Conservation (phyloP, 306 rosid genomes). For the Lupinus albus region DNA sequence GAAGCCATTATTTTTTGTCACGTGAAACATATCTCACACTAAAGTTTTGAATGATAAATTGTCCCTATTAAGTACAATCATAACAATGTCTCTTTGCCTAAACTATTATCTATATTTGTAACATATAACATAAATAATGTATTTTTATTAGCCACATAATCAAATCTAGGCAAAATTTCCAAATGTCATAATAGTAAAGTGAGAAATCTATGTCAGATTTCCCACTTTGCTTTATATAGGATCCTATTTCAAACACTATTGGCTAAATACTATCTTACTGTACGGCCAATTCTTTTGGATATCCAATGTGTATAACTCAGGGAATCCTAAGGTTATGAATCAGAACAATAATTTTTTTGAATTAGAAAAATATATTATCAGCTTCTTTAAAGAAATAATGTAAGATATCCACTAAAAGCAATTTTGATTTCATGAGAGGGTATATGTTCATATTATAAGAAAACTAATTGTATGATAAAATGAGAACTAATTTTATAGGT, state of each 20-base stretch:
- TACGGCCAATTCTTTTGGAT: conserved; percentile 31
- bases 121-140: too few species aligned
- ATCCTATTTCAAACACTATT: conserved; percentile 32
- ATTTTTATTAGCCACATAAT: not conserved
- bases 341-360: conserved; percentile 3
- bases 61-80: conserved; percentile 35
- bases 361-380: not conserved
- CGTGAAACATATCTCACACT: conserved; percentile 23
- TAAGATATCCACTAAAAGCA: too few species aligned
- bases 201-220: conserved; percentile 38
- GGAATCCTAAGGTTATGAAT: conserved; percentile 56
- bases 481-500: too few species aligned
- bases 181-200: conserved; percentile 43
- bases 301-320: conserved; percentile 41
- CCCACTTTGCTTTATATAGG: conserved; percentile 48
- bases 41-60: not conserved
- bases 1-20: conserved; percentile 36
- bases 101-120: conserved; percentile 25
- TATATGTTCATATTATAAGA: too few species aligned
- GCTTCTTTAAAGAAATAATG: too few species aligned
- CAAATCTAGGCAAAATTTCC: not conserved
- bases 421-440: too few species aligned
- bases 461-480: too few species aligned
- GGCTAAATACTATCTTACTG: conserved; percentile 30
- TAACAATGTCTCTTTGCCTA: conserved; percentile 17